Conservation (phyloP, 768 basidiomycete genomes). For the Psilocybe cubensis region DNA sequence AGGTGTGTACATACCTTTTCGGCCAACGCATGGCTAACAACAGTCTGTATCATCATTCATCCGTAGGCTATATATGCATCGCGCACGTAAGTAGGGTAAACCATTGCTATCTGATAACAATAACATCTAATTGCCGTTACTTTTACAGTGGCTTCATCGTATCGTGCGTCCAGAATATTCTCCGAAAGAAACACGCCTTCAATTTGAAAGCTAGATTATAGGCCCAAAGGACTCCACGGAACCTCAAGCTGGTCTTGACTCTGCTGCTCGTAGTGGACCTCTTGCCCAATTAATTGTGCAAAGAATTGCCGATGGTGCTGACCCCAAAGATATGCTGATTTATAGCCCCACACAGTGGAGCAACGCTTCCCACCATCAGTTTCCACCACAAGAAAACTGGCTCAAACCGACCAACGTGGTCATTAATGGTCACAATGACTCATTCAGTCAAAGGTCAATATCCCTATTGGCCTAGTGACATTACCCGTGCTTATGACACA, state of each 20-base stretch:
- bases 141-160: slow-evolving; percentile 46
- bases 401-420: slow-evolving; percentile 42
- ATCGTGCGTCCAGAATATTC: slow-evolving; percentile 32
- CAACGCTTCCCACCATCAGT: slow-evolving; percentile 46
- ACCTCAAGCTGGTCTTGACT: slow-evolving; percentile 60
- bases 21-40: no score
- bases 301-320: slow-evolving; percentile 43
- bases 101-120: not conserved
- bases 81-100: slow-evolving; percentile 48
- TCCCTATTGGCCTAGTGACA: not conserved
- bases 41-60: not conserved
- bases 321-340: slow-evolving; percentile 45
- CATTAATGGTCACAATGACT: slow-evolving; percentile 53
- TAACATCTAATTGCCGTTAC: not conserved
- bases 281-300: slow-evolving; percentile 55
- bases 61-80: slow-evolving; percentile 56
- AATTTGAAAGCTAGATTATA: slow-evolving; percentile 38
- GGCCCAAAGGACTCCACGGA: slow-evolving; percentile 54
- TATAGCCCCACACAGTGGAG: slow-evolving; percentile 56
- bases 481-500: not conserved
- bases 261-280: slow-evolving; percentile 48
- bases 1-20: slow-evolving; percentile 26
- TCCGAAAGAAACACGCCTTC: not conserved
- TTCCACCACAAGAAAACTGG: slow-evolving; percentile 49
- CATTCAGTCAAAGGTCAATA: slow-evolving; percentile 50